These are phyloP conservation scores for Tetrahymena borealis DNA, from an alignment of 73 alveolate species.

Conservation along the genomic window DNA sequence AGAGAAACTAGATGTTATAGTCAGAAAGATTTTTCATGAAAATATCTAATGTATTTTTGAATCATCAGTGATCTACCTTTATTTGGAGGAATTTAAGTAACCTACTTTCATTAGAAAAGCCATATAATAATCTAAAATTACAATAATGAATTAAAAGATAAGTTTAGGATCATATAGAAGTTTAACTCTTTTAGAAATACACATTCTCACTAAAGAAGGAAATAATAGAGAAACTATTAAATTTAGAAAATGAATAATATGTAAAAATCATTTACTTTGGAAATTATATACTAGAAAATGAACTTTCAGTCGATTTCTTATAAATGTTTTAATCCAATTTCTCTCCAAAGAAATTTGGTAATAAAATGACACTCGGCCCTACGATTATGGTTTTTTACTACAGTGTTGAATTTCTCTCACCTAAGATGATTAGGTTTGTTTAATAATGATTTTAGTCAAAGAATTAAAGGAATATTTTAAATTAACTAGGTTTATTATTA, in stretches of 20 bases:
- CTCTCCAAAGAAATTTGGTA: not conserved
- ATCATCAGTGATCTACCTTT: not conserved
- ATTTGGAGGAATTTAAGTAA: not conserved
- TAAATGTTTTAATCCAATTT: not conserved
- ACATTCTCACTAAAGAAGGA: not conserved
- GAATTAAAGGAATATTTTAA: too few relatives aligned
- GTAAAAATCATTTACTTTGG: not conserved
- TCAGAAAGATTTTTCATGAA: not conserved
- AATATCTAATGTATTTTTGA: not conserved
- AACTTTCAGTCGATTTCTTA: not conserved
- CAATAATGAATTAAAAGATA: not conserved
- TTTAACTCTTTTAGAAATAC: not conserved
- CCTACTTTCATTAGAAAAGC: not conserved
- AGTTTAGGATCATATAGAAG: not conserved
- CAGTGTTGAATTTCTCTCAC: not conserved
- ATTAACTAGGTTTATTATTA: not conserved
- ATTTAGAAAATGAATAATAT: not conserved
- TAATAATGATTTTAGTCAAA: not conserved
- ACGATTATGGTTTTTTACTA: not conserved
- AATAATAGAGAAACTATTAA: not conserved
- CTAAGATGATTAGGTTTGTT: not conserved
- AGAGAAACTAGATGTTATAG: not conserved
- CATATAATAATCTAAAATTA: not conserved
- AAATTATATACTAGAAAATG: not conserved
- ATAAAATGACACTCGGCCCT: not conserved